Conservation (phyloP, 2,329 filamentous ascomycete species). For the Xylariaceae sp. region DNA sequence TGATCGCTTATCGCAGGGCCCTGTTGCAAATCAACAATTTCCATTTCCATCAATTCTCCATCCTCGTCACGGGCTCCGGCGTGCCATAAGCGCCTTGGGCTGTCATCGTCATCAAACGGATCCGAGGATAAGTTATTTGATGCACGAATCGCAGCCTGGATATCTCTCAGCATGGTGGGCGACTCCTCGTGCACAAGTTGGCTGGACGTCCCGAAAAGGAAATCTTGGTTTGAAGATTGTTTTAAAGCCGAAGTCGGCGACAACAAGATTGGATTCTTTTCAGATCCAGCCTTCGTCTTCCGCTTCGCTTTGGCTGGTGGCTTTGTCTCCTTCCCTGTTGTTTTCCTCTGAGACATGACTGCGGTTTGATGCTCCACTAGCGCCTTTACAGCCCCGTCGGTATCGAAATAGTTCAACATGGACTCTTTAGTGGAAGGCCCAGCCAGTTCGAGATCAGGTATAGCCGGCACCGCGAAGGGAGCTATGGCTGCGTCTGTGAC, state of each 20-base stretch:
- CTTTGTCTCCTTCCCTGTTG: conserved; percentile 35
- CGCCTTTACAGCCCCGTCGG: conserved; percentile 30
- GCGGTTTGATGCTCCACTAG: conserved; percentile 31
- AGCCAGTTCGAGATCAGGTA: conserved; percentile 30
- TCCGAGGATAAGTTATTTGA: conserved; percentile 45
- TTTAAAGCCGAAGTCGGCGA: conserved; percentile 64
- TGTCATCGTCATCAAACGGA: conserved; percentile 33
- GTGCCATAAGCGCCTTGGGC: conserved; percentile 60
- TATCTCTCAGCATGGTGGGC: conserved; percentile 56
- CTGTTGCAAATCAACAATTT: conserved; percentile 51
- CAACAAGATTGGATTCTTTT: conserved; percentile 49
- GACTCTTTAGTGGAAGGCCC: conserved; percentile 30
- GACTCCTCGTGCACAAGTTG: conserved; percentile 71
- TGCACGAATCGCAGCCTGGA: conserved; percentile 55
- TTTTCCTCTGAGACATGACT: conserved; percentile 28
- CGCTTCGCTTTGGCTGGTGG: conserved; percentile 23
- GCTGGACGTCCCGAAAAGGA: conserved; percentile 81
- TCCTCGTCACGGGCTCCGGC: conserved; percentile 62
- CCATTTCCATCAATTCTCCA: conserved; percentile 58
- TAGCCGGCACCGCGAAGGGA: conserved; percentile 48
- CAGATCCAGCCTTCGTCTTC: conserved; percentile 35
- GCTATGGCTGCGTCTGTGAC: conserved; percentile 75
- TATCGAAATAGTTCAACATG: conserved; percentile 42
- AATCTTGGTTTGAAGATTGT: conserved; percentile 63
- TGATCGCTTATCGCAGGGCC: neutral